A percentile compares a stretch with the other conserved stretches of the same genome.
Conservation (phyloP, 768 basidiomycete species). For the Boletus pseudopeckii region DNA sequence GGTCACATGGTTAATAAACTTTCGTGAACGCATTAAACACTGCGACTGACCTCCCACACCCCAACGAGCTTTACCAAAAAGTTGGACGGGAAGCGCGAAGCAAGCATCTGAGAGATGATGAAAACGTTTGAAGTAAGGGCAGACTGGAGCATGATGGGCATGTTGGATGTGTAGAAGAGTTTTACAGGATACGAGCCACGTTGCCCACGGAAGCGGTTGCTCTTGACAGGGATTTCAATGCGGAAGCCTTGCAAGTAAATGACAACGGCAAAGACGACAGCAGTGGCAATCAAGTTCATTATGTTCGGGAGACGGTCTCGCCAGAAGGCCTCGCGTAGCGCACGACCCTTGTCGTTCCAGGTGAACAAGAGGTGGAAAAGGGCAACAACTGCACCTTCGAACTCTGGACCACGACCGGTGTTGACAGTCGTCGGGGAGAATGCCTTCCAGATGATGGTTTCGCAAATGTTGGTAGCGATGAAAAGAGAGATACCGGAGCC, state of each 20-base stretch:
- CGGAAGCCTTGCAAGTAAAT: conserved; percentile 99
- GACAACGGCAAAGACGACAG: conserved; percentile 87
- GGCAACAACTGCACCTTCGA: conserved; percentile 94
- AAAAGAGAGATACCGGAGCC: conserved; percentile 98
- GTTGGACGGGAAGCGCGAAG: conserved; percentile 86
- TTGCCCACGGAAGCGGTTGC: conserved; percentile 94
- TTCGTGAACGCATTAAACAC: background rate
- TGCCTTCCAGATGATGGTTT: conserved; percentile 99
- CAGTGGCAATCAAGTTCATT: conserved; percentile 95
- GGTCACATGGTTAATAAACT: conserved; percentile 3
- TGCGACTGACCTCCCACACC: conserved; percentile 86
- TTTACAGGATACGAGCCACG: conserved; percentile 95
- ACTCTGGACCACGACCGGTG: conserved; percentile 97
- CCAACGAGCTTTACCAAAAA: conserved; percentile 87
- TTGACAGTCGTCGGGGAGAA: conserved; percentile 98
- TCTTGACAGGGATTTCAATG: conserved; percentile 98
- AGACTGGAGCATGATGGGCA: conserved; percentile 99
- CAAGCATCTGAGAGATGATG: conserved; percentile 95
- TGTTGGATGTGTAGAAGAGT: conserved; percentile 98
- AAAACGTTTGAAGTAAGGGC: conserved; percentile 93
- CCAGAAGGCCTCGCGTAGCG: conserved; percentile 97
- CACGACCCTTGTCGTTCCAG: conserved; percentile 97
- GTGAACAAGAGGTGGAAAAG: conserved; percentile 98
- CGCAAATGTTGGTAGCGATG: conserved; percentile 99
- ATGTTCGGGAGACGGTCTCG: conserved; percentile 94